A percentile compares a stretch with the other conserved stretches of the same genome.
These are phyloP conservation scores for Tulasnella sp. DNA, from an alignment of 768 basidiomycete genomes.

Conservation along the genomic window DNA sequence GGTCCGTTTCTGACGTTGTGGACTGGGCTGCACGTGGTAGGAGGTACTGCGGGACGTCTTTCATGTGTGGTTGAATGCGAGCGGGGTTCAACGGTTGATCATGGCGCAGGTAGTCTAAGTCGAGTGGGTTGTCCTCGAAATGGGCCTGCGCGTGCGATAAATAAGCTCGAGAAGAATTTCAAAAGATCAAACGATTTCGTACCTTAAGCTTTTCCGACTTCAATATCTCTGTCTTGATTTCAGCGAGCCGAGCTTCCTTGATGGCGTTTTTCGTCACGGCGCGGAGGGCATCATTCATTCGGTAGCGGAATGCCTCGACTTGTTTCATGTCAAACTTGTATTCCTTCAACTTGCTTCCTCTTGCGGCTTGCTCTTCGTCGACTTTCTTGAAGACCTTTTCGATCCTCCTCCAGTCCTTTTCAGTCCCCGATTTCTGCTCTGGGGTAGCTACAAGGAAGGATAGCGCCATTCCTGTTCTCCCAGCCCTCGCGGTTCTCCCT, in stretches of 20 bases:
- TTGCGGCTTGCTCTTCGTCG: conserved; percentile 59
- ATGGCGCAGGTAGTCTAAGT: conserved; percentile 85
- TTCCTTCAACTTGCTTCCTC: conserved; percentile 60
- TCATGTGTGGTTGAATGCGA: conserved; percentile 87
- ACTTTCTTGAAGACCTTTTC: conserved; percentile 71
- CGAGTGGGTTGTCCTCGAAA: conserved; percentile 93
- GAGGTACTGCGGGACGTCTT: conserved; percentile 89
- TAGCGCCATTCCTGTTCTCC: conserved; percentile 82
- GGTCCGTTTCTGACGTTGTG: neutral
- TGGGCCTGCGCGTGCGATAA: conserved; percentile 58
- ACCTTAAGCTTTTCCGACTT: conserved; percentile 97
- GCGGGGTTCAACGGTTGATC: conserved; percentile 91
- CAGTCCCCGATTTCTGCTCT: conserved; percentile 59
- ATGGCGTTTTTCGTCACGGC: conserved; percentile 80
- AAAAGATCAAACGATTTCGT: conserved; percentile 22
- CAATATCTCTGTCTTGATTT: conserved; percentile 85
- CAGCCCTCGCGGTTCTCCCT: conserved; percentile 93
- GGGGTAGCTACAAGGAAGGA: conserved; percentile 73
- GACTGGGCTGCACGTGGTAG: conserved; percentile 43
- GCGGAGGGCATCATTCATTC: conserved; percentile 93
- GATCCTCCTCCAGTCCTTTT: conserved; percentile 38
- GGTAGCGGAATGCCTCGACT: conserved; percentile 94
- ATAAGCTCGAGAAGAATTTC: neutral
- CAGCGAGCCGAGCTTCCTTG: conserved; percentile 86
- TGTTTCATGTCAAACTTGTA: conserved; percentile 93